These are phyloP conservation scores for Kalmusia sp. DNA, from an alignment of 2,329 filamentous ascomycete genomes.

Conservation along the genomic window DNA sequence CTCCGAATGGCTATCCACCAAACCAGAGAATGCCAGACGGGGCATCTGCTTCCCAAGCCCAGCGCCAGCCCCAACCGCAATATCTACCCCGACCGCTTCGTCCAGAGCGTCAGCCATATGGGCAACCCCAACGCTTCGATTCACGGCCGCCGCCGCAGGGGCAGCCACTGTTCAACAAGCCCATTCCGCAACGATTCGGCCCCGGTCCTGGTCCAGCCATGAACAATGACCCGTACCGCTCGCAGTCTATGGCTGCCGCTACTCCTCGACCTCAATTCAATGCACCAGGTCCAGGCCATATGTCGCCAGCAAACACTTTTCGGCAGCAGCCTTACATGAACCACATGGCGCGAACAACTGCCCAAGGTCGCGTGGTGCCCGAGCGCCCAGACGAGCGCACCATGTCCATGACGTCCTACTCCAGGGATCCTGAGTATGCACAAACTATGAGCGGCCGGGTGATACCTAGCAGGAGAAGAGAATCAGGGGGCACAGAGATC, in stretches of 20 bases:
- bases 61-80: conserved; percentile 59
- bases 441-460: conserved; percentile 94
- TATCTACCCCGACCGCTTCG: conserved; percentile 67
- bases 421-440: conserved; percentile 75
- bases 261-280: conserved; percentile 77
- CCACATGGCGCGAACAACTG: conserved; percentile 78
- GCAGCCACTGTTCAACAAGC: conserved; percentile 61
- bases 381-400: conserved; percentile 90
- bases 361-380: conserved; percentile 88
- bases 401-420: conserved; percentile 92
- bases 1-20: conserved; percentile 50
- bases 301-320: conserved; percentile 74
- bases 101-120: conserved; percentile 73
- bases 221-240: conserved; percentile 85
- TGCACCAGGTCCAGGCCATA: conserved; percentile 50
- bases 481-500: conserved; percentile 53
- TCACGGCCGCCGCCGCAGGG: conserved; percentile 59
- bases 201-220: conserved; percentile 68
- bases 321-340: conserved; percentile 78
- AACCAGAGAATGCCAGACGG: conserved; percentile 45
- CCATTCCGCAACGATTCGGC: conserved; percentile 61
- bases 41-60: conserved; percentile 32
- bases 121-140: conserved; percentile 74
- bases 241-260: conserved; percentile 88
- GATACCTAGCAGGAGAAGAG: conserved; percentile 78